Conservation (phyloP, 139 green algal species). For the Astrephomene gubernaculifera region DNA sequence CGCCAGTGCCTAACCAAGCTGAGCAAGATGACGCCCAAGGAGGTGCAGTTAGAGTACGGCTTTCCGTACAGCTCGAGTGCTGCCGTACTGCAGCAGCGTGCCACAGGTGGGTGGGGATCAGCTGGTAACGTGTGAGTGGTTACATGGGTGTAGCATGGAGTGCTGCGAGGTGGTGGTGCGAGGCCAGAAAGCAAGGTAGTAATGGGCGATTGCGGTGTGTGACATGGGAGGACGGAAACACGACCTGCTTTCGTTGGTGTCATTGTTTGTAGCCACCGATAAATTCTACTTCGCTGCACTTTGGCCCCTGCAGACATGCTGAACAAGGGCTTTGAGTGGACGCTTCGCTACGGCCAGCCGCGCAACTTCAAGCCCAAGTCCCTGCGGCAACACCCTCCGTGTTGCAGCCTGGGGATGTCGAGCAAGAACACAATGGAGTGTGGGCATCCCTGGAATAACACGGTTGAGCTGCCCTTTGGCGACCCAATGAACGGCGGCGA, state of each 20-base stretch:
- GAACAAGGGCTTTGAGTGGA: conserved; percentile 59
- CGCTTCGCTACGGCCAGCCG: conserved; percentile 48
- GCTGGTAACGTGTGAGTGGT: too few relatives aligned
- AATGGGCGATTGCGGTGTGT: too few relatives aligned
- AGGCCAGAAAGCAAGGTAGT: too few relatives aligned
- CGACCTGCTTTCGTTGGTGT: too few relatives aligned
- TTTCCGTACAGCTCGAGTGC: conserved; percentile 44
- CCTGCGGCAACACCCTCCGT: conserved; percentile 49
- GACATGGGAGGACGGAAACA: too few relatives aligned
- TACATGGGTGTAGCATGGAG: too few relatives aligned
- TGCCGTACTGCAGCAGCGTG: conserved; percentile 38
- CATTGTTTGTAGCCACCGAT: too few relatives aligned
- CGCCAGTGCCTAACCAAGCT: conserved; percentile 56
- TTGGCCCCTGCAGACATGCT: conserved; percentile 52
- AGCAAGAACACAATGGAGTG: conserved; percentile 19
- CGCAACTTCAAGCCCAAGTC: conserved; percentile 43
- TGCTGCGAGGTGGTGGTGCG: too few relatives aligned
- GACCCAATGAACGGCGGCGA: conserved; percentile 49
- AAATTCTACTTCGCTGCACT: too few relatives aligned
- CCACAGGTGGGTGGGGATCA: conserved; percentile 42
- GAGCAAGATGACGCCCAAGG: conserved; percentile 24
- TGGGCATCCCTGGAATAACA: conserved; percentile 39
- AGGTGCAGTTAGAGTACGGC: conserved; percentile 50
- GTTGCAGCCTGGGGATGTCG: conserved; percentile 44
- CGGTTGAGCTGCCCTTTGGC: conserved; percentile 31